Evolutionary conservation across 306 rosid genomes (phyloP), one percentile per base, ranked within the genome.

Genomic region (Morella rubra): DNA sequence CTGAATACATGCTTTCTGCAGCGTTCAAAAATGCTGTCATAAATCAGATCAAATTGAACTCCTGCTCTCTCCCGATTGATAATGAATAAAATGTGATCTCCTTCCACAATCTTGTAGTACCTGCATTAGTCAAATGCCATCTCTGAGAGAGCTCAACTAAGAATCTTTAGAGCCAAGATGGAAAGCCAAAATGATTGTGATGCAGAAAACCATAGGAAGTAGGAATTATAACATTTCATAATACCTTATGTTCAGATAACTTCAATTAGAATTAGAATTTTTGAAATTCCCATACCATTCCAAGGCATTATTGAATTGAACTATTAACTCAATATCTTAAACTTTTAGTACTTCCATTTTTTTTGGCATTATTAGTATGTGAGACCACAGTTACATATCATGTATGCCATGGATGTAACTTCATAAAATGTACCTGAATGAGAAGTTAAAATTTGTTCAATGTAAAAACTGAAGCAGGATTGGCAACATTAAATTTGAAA

Each of bases 1-100:
- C 90, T 87, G 79, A 89, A 92, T 37, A 80, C 97, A 77, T 96
- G 97, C 64, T 92, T 92, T 81, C 99, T 91, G 88, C 99, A 96
- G 7, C 98, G 93, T 86, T 92, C 88, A 52, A 96, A 96, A 81
- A 96, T 96, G 58, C 96, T 85, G 73, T 96, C 94, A 60, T 96
- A 96, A 79, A 96, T 83, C 16, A 92, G 69, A 76, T 96, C 99
- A 84, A 96, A 96, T 60, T 92, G 87, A 74, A 96, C 91, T 72
- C 99, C 99, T 14, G 98, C 99, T 87, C 99, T 91, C 84, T 92
- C 99, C 40, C 98, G 66, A 37, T 96, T 96, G 62, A 96, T 79
- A 44, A 96, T 86, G 87, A 92, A 96, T 53, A 85, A 54, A 44
- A 96, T 73, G 83, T 96, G 99, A 85, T 96, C 99, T 22, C 91